These are phyloP conservation scores for Orbilia brochopaga DNA, from an alignment of 2,329 filamentous ascomycete genomes.

Conservation along the genomic window DNA sequence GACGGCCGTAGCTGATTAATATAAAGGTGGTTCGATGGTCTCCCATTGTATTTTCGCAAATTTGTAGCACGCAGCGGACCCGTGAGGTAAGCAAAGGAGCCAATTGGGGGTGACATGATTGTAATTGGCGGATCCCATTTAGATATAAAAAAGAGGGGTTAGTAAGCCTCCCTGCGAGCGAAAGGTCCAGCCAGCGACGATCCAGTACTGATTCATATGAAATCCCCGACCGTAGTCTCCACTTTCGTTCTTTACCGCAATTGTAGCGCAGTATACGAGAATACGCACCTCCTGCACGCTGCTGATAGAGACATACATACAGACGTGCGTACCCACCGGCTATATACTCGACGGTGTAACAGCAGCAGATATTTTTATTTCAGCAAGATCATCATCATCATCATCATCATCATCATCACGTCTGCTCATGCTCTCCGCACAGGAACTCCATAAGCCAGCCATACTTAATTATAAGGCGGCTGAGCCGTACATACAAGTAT, in stretches of 20 bases:
- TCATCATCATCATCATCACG: not conserved
- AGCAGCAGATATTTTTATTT: no score
- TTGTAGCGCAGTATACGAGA: constrained; percentile 10
- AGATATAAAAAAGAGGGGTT: constrained; percentile 1
- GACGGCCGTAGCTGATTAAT: not conserved
- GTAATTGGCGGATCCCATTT: not conserved
- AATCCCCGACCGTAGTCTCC: no score
- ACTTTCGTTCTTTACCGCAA: not conserved
- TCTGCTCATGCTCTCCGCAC: not conserved
- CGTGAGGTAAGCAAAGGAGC: no score
- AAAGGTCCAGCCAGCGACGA: no score
- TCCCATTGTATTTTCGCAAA: no score
- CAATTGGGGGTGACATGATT: no score
- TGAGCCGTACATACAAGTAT: constrained; percentile 12
- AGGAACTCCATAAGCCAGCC: constrained; percentile 4
- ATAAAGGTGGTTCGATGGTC: not conserved
- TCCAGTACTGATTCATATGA: no score
- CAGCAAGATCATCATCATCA: no score
- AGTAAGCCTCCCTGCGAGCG: constrained; percentile 13
- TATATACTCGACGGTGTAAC: no score
- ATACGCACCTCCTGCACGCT: not conserved
- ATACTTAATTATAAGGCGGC: constrained; percentile 30
- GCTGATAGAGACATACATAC: no score
- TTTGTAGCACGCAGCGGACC: constrained; percentile 7
- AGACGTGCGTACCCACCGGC: no score